phyloP scores from a whole-genome alignment of 2,329 filamentous ascomycete species.

The Zasmidium angulare region DNA sequence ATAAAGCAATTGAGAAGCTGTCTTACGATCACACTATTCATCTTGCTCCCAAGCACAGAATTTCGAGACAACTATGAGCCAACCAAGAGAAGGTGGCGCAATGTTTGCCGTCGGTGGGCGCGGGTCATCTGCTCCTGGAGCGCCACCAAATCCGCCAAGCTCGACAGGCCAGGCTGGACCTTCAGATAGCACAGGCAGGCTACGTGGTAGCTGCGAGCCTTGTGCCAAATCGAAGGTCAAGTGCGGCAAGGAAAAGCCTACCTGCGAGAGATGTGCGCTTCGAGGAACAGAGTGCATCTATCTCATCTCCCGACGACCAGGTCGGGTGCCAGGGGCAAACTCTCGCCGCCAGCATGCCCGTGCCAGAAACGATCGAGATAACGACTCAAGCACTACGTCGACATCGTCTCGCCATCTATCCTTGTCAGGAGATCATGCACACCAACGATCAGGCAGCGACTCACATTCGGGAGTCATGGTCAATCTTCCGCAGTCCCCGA shows the following conservation, averaged over 20 bases:
- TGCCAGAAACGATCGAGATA: neutral
- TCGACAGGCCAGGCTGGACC: neutral
- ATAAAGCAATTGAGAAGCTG: too few species aligned
- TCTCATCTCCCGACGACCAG: neutral
- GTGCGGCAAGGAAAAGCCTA: neutral
- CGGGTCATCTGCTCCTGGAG: too few species aligned
- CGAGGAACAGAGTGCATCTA: neutral
- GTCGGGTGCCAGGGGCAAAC: neutral
- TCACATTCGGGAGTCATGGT: too few species aligned
- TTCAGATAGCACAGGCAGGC: neutral
- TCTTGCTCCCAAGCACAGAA: too few species aligned
- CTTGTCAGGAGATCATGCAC: too few species aligned
- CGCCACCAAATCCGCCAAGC: neutral
- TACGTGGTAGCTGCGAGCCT: neutral
- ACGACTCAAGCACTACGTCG: neutral
- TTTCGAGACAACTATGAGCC: too few species aligned
- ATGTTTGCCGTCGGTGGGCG: too few species aligned
- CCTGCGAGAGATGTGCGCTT: neutral
- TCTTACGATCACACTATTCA: too few species aligned
- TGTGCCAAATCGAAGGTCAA: neutral
- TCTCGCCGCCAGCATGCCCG: neutral
- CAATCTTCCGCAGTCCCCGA: too few species aligned
- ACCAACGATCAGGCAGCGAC: too few species aligned
- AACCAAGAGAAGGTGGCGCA: too few species aligned
- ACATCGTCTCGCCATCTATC: neutral